These are phyloP conservation scores for Suhomyces tanzawaensis DNA, from an alignment of 805 yeast genomes.

Conservation along the genomic window DNA sequence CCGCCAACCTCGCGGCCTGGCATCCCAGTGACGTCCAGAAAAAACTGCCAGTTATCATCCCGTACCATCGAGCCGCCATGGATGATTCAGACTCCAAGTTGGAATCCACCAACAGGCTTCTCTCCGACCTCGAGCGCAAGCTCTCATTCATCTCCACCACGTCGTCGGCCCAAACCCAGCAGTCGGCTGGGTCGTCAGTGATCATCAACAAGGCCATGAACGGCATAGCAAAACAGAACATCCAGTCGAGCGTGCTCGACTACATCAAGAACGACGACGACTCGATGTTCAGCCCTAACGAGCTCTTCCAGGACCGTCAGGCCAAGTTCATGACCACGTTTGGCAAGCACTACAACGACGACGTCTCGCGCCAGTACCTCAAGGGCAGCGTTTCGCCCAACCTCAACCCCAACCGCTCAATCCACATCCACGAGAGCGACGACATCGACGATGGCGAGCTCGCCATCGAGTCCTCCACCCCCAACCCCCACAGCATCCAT, in stretches of 20 bases:
- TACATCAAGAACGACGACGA: conserved; percentile 31
- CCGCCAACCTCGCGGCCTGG: too few species aligned
- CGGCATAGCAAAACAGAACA: conserved; percentile 25
- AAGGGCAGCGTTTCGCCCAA: conserved; percentile 1
- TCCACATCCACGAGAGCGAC: conserved; percentile 9
- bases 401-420: conserved; percentile 8
- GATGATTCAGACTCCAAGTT: conserved; percentile 10
- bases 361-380: conserved; percentile 5
- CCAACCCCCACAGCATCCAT: conserved; percentile 2
- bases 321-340: conserved; percentile 29
- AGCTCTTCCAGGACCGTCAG: conserved; percentile 37
- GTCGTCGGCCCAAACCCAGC: conserved; percentile 28
- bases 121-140: conserved; percentile 35
- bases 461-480: conserved; percentile 2
- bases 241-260: conserved; percentile 34
- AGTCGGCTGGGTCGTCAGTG: conserved; percentile 15
- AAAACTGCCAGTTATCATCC: too few species aligned
- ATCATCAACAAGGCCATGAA: conserved; percentile 15
- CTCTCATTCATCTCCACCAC: conserved; percentile 28
- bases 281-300: conserved; percentile 35
- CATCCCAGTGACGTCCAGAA: too few species aligned
- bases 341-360: conserved; percentile 24
- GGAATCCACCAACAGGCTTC: conserved; percentile 26
- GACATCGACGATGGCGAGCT: conserved; percentile 7
- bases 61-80: too few species aligned